Base-by-base conservation (phyloP, 805 yeast genomes). In the Lachancea sp. region DNA sequence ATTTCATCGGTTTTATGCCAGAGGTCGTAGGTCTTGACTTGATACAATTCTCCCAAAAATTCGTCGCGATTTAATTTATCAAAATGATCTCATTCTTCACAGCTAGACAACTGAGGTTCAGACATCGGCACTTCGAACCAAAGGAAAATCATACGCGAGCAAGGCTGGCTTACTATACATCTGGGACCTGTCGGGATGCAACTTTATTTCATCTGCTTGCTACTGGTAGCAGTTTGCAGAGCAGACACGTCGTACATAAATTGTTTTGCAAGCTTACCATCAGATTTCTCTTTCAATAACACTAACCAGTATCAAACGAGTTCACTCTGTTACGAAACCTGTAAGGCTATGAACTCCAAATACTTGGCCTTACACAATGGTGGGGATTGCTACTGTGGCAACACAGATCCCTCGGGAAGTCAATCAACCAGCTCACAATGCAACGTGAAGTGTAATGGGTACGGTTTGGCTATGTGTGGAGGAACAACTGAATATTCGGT, bases 381-480 rank as follows among this genome's bases (percentile, higher is more conserved):
- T 34, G 34, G 47, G n/a, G 47, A 51, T 21, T 61, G 66, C 44
- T 61, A 54, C 39, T 61, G 66, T 47, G 62, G 64, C 15, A 49
- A 52, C 38, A 42, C 46, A 11, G 39, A 46, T 25, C 58, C 63
- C 2, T 29, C 48, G 5, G 24, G 29, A 8, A 36, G 47, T 9
- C 46, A 46, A n/a, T 22, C 53, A 3, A 36, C 48, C 8, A 33
- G 45, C 21, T 32, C 21, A 9, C 35, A 49, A 4, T 60, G 65
- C 45, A 41, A 47, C 40, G 47, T 58, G 0, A 25, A 49, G 5
- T 85, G 95, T 59, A 61, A 52, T 25, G 92, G 87, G 6, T 83
- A 70, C 52, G 68, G 70, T 5, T 7, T 34, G 1, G 83, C 81
- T 43, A 65, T 55, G 39, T 85, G 95, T 63, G 87, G 87, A 47